Base-by-base conservation (phyloP, 495 filamentous ascomycete species). In the Penicillium manginii region DNA sequence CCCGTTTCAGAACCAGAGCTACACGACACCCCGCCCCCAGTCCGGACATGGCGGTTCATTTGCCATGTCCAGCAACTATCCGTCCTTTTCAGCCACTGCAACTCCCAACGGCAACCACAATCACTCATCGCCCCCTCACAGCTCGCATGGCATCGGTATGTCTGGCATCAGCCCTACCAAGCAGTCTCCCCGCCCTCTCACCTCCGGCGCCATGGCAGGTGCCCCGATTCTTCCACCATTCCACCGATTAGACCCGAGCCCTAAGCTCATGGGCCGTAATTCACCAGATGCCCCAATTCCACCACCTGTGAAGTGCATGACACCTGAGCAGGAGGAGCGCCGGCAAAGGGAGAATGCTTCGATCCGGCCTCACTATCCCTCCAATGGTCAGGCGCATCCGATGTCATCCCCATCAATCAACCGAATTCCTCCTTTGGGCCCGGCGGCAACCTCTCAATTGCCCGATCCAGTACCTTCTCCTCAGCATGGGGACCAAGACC, bases 111-210 rank as follows among this genome's bases (percentile, higher is more conserved):
- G 72, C 62, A 71, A 73, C 50, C 70, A 17, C 17, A 43, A 43
- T 9, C 40, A 74, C 35, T 78, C 76, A 7, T 75, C 77, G 11
- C 70, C 78, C 42, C 75, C 75, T 11, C 80, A 78, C 17, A 76
- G 73, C 40, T 74, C 81, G 58, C 67, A 84, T 79, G 82, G 83
- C 52, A 79, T 88, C 42, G 61, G 78, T 21, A 73, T 78, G 39
- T 86, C 84, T 4, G 90, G 90, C 6, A 72, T 91, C 35, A 93
- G 91, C 17, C 91, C 91, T 4, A 88, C 83, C 40, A 96, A 96
- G 67, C 87, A 91, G 39, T 81, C 80, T 5, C 77, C 81, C 42
- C 80, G 82, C 15, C 79, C 81, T 2, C 55, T 76, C 35, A 80
- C 81, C 14, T 76, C 76, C 11, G 75, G 79, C 18, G 72, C 72